Evolutionary conservation across 1,284 basidiomycete genomes (phyloP).

Genomic region (Microbotryum silenes-acaulis): DNA sequence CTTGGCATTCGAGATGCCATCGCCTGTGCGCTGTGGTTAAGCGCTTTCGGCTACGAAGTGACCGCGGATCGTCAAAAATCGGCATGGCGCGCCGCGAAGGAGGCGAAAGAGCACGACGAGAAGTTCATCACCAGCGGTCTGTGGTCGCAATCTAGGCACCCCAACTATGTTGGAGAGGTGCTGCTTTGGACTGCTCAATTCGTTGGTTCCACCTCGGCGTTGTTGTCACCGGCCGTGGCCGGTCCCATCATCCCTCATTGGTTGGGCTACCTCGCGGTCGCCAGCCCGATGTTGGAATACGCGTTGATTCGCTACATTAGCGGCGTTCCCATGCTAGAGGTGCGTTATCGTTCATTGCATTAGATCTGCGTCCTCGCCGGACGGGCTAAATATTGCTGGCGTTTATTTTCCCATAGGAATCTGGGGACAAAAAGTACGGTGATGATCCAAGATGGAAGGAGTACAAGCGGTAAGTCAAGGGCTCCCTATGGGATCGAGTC

Average conservation of each 20-base stretch:
- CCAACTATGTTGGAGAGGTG: constrained; percentile 68
- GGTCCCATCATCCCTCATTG: constrained; percentile 43
- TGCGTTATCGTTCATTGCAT: constrained; percentile 7
- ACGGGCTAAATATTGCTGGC: not conserved
- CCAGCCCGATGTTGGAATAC: constrained; percentile 62
- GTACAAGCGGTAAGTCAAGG: constrained; percentile 54
- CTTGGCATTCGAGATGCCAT: constrained; percentile 55
- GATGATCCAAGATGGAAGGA: constrained; percentile 57
- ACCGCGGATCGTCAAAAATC: constrained; percentile 64
- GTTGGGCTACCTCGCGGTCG: constrained; percentile 46
- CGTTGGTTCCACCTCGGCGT: constrained; percentile 51
- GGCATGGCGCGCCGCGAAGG: constrained; percentile 56
- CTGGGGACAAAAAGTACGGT: constrained; percentile 59
- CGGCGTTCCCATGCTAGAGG: constrained; percentile 63
- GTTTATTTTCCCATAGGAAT: constrained; percentile 27
- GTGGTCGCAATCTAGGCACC: constrained; percentile 43
- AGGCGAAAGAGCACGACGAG: constrained; percentile 63
- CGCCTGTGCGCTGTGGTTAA: constrained; percentile 53
- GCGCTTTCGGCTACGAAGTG: constrained; percentile 57
- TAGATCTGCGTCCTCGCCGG: not conserved
- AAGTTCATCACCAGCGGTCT: constrained; percentile 57
- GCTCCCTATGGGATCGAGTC: not conserved
- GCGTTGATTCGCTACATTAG: constrained; percentile 47
- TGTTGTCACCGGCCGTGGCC: constrained; percentile 39
- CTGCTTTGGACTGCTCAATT: constrained; percentile 65